phyloP scores from a whole-genome alignment of 2,329 filamentous ascomycete genomes.

The Aspergillus glaucus region DNA sequence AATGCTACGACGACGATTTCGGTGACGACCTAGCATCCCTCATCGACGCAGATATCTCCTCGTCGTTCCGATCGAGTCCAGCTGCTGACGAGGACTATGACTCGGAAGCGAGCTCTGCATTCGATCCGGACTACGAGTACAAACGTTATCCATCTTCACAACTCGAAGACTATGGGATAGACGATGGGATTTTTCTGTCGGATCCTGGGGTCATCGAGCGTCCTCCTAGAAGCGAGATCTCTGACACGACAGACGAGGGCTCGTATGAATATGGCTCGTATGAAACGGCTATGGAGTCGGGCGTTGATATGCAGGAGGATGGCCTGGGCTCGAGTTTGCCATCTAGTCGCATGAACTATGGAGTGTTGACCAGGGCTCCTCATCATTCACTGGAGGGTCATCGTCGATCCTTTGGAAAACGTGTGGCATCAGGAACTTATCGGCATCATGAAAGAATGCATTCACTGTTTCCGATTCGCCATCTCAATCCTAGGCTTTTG shows the following conservation, averaged over 20 bases:
- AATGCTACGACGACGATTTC: conserved; percentile 2
- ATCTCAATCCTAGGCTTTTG: neutral
- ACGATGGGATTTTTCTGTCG: too few species aligned
- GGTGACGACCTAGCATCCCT: neutral
- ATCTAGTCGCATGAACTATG: neutral
- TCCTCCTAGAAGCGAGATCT: too few species aligned
- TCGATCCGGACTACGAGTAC: neutral
- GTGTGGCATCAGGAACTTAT: neutral
- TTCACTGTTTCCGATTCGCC: neutral
- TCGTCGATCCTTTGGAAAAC: neutral
- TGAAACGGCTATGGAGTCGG: neutral
- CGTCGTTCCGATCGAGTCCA: neutral
- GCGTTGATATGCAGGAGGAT: neutral
- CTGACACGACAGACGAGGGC: too few species aligned
- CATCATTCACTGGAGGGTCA: neutral
- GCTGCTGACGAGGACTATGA: neutral
- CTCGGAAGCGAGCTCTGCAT: neutral
- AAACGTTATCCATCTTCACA: neutral
- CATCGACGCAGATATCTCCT: neutral
- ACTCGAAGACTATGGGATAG: too few species aligned
- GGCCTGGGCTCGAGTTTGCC: neutral
- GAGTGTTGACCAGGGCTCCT: neutral
- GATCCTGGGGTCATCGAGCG: too few species aligned
- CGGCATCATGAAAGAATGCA: neutral
- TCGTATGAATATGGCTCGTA: neutral